These are phyloP conservation scores for Podila horticola DNA, from an alignment of 192 early-diverging fungal genomes.

Conservation along the genomic window DNA sequence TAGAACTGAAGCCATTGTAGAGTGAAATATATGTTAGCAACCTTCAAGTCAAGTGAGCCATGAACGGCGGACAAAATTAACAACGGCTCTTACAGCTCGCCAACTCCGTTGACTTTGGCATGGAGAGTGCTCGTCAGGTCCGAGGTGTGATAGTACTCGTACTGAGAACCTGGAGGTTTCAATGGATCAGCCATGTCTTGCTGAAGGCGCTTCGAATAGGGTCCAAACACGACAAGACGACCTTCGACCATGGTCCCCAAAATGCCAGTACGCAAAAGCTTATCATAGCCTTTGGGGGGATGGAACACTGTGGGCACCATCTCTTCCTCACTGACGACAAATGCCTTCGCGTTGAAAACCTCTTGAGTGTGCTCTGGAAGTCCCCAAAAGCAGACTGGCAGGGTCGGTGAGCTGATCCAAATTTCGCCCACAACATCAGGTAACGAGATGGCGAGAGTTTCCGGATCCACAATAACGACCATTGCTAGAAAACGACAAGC, in stretches of 20 bases:
- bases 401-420: slow-evolving; percentile 75
- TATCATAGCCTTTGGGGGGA: slow-evolving; percentile 27
- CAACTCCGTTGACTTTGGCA: slow-evolving; percentile 26
- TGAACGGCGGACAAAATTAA: background rate
- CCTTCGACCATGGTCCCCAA: slow-evolving; percentile 75
- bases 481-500: slow-evolving; percentile 47
- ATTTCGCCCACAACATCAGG: slow-evolving; percentile 79
- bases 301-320: slow-evolving; percentile 53
- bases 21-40: slow-evolving; percentile 7
- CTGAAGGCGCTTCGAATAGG: slow-evolving; percentile 75
- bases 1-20: slow-evolving; percentile 40
- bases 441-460: slow-evolving; percentile 75
- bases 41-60: background rate
- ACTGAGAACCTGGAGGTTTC: slow-evolving; percentile 30
- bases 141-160: slow-evolving; percentile 38
- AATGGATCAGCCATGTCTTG: slow-evolving; percentile 45
- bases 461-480: slow-evolving; percentile 78
- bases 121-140: slow-evolving; percentile 40
- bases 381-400: slow-evolving; percentile 77
- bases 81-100: slow-evolving; percentile 51
- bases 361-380: slow-evolving; percentile 76
- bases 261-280: slow-evolving; percentile 75
- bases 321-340: slow-evolving; percentile 54
- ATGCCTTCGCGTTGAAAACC: slow-evolving; percentile 70
- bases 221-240: slow-evolving; percentile 74